Evolutionary conservation across 768 basidiomycete genomes (phyloP), one percentile per base, ranked within the genome.

Genomic region (Porpolomopsis calyptriformis): DNA sequence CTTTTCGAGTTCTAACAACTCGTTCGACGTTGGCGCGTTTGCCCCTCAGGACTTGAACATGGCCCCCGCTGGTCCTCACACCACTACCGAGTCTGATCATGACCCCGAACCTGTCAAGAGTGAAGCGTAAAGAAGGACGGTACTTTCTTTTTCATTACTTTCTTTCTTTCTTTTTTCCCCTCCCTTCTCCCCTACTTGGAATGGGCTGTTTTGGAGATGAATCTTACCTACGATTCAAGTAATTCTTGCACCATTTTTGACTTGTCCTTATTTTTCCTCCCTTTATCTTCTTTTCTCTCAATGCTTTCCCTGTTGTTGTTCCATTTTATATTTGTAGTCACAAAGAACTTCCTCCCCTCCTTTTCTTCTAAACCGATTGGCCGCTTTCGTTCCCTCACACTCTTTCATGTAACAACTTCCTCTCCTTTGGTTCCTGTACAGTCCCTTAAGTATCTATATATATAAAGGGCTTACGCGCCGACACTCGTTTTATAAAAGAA

Each of bases 21-120:
- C 77, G 14, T 88, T 86, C 54, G 85, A 88, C 60, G 84, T 86
- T 40, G 56, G 73, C 26, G 71, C 68, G n/a, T 84, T 84, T 61
- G 64, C 74, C 40, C 66, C 77, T 29, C 81, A 80, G 54, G 85
- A 85, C 51, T 58, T 88, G 52, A 74, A 73, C 47, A 71, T 87
- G 55, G 70, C 64, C 45, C 59, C 72, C 44, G 63, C 74, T 22
- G 70, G 68, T 53, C 71, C 76, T 43, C 69, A 74, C 45, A 55
- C 53, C 41, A 50, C 60, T 34, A 77, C 73, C 58, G 82, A 84
- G 51, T 61, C 78, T 45, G 83, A 83, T 26, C 69, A 72, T 45
- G 78, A 82, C 54, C 53, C 70, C 37, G 85, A 84, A 46, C 53
- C 75, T 38, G 76, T 83, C 50, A 85, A 85, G 69, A 64, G 79